phyloP scores from a whole-genome alignment of 164 flowering plant species.

The Vitis cinerea region DNA sequence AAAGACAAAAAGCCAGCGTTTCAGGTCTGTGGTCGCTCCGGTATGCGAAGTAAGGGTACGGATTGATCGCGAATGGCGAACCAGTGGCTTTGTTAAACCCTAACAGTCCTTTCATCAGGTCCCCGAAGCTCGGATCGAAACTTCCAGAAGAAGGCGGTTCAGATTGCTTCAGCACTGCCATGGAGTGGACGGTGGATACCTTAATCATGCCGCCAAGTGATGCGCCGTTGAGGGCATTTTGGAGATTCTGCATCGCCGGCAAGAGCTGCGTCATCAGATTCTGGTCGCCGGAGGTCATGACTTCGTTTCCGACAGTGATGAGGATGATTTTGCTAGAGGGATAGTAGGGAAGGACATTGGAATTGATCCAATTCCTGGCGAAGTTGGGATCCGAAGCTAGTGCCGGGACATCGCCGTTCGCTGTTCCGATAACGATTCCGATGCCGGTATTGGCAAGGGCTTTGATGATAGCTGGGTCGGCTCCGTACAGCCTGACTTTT shows the following conservation, averaged over 20 bases:
- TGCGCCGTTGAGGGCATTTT: conserved; percentile 54
- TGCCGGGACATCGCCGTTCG: conserved; percentile 78
- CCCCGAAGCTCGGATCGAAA: conserved; percentile 25
- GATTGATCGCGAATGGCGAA: conserved; percentile 52
- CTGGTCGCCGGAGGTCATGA: conserved; percentile 49
- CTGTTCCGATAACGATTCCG: conserved; percentile 67
- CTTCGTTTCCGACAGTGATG: conserved; percentile 87
- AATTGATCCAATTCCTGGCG: conserved; percentile 68
- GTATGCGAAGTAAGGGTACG: conserved; percentile 57
- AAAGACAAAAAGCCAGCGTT: conserved; percentile 45
- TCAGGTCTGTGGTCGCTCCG: conserved; percentile 40
- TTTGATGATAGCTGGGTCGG: conserved; percentile 77
- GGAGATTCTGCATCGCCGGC: conserved; percentile 86
- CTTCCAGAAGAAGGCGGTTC: conserved; percentile 54
- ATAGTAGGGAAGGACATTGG: conserved; percentile 74
- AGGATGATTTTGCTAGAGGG: conserved; percentile 75
- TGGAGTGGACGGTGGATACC: conserved; percentile 52
- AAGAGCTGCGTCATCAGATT: conserved; percentile 43
- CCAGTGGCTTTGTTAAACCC: conserved; percentile 36
- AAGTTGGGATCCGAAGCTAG: conserved; percentile 66
- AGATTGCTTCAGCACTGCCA: conserved; percentile 38
- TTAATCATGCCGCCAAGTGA: conserved; percentile 39
- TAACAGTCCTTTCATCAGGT: conserved; percentile 33
- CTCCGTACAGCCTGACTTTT: conserved; percentile 74
- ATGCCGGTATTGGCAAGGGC: conserved; percentile 82